Evolutionary conservation across 140 eudicot species (phyloP).

Genomic region (Oenanthe javanica): DNA sequence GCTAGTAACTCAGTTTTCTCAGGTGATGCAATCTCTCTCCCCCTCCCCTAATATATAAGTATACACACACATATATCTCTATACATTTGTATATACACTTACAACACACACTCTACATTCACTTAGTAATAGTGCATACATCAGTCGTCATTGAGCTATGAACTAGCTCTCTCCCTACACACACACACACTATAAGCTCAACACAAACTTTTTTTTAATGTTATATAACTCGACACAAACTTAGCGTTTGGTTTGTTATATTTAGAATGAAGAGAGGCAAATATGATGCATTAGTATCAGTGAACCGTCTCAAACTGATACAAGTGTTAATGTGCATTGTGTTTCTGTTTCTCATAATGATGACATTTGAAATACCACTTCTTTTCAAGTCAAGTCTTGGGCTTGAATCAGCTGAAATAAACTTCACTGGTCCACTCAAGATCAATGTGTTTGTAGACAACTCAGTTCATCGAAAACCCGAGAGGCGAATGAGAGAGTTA

Average conservation of each 20-base stretch:
- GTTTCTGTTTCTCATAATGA: slow-evolving; percentile 27
- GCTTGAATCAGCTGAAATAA: slow-evolving; percentile 17
- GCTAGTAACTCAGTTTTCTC: not conserved
- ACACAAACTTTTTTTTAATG: too few relatives aligned
- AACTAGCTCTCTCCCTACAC: not conserved
- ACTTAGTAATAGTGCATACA: not conserved
- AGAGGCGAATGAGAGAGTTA: slow-evolving; percentile 15
- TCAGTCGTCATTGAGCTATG: not conserved
- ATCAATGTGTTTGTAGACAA: slow-evolving; percentile 12
- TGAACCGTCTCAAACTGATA: slow-evolving; percentile 48
- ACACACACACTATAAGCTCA: not conserved
- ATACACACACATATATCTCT: not conserved
- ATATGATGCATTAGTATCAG: slow-evolving; percentile 24
- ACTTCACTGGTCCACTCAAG: slow-evolving; percentile 9
- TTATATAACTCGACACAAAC: not conserved
- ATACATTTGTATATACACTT: not conserved
- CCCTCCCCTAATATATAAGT: not conserved
- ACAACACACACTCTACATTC: not conserved
- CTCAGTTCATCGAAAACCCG: not conserved
- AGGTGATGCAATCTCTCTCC: not conserved
- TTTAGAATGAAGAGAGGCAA: slow-evolving; percentile 23
- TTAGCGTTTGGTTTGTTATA: not conserved
- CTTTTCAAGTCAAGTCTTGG: slow-evolving; percentile 34
- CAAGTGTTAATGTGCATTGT: slow-evolving; percentile 37
- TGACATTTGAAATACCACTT: slow-evolving; percentile 41